Evolutionary conservation across 257 asterid genomes (phyloP).

Genomic region (Nicotiana attenuata): DNA sequence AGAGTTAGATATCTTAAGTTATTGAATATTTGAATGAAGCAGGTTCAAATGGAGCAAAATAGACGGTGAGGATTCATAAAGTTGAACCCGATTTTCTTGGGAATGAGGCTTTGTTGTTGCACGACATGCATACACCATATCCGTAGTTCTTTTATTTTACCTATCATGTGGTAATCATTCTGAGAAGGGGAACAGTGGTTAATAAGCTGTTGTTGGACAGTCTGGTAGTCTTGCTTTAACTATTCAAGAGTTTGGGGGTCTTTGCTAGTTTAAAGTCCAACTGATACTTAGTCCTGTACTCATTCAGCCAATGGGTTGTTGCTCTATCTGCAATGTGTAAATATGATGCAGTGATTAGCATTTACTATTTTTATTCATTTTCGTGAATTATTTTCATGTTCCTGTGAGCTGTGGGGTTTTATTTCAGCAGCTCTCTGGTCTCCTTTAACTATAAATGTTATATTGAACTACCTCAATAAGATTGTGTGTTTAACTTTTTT

Average conservation of each 20-base stretch:
- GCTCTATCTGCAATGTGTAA: not conserved
- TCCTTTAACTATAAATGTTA: not conserved
- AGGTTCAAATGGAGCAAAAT: not conserved
- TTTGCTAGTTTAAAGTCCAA: not conserved
- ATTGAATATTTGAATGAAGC: not conserved
- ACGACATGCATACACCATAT: not conserved
- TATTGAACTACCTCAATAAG: not conserved
- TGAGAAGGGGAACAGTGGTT: not conserved
- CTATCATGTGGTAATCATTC: not conserved
- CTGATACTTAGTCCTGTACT: not conserved
- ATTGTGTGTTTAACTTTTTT: not conserved
- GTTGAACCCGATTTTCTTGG: not conserved
- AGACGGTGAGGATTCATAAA: not conserved
- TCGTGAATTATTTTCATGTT: not conserved
- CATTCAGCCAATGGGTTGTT: not conserved
- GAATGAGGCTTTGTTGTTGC: not conserved
- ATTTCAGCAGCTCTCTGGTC: not conserved
- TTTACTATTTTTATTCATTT: not conserved
- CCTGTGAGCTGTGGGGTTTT: not conserved
- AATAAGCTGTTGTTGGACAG: not conserved
- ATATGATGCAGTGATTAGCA: not conserved
- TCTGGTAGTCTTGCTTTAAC: not conserved
- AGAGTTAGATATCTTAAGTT: not conserved
- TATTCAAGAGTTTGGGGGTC: not conserved
- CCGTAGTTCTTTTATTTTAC: not conserved